Conservation (phyloP, 352 stramenopile species). For the Phytophthora citrophthora region DNA sequence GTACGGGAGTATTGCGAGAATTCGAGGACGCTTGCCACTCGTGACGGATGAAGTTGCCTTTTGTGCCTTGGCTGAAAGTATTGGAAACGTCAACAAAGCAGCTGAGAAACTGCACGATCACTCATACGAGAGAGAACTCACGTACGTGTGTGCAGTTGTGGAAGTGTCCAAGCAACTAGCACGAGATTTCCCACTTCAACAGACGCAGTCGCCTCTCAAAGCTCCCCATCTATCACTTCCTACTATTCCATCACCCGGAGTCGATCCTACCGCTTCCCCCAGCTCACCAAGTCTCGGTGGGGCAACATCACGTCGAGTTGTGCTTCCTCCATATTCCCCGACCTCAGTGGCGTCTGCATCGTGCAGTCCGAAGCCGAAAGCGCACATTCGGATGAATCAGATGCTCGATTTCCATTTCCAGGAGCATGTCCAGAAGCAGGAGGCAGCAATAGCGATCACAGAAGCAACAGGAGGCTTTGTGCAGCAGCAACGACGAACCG, state of each 20-base stretch:
- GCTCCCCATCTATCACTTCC: slow-evolving; percentile 35
- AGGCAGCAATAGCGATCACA: slow-evolving; percentile 20
- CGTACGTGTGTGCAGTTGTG: slow-evolving; percentile 59
- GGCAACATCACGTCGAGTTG: slow-evolving; percentile 11
- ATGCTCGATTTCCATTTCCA: slow-evolving; percentile 56
- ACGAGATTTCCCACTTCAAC: slow-evolving; percentile 20
- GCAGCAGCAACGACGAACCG: slow-evolving; percentile 9
- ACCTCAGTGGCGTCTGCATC: slow-evolving; percentile 2
- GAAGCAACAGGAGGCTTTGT: slow-evolving; percentile 22
- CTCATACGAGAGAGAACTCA: slow-evolving; percentile 64
- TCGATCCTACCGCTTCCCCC: not conserved
- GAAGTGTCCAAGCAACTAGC: slow-evolving; percentile 43
- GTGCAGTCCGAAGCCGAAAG: slow-evolving; percentile 13
- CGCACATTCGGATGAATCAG: slow-evolving; percentile 38
- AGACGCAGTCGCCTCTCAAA: slow-evolving; percentile 13
- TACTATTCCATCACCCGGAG: slow-evolving; percentile 29
- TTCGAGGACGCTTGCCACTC: slow-evolving; percentile 49
- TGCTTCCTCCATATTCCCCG: slow-evolving; percentile 32
- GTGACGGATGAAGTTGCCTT: slow-evolving; percentile 59
- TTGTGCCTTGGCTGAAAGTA: slow-evolving; percentile 63
- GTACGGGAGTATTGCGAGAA: slow-evolving; percentile 46
- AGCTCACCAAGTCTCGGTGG: not conserved
- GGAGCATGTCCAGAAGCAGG: slow-evolving; percentile 37
- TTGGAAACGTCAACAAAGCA: slow-evolving; percentile 52
- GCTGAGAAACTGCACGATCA: slow-evolving; percentile 61